Conservation (phyloP, 768 basidiomycete species). For the Lactarius hatsudake region DNA sequence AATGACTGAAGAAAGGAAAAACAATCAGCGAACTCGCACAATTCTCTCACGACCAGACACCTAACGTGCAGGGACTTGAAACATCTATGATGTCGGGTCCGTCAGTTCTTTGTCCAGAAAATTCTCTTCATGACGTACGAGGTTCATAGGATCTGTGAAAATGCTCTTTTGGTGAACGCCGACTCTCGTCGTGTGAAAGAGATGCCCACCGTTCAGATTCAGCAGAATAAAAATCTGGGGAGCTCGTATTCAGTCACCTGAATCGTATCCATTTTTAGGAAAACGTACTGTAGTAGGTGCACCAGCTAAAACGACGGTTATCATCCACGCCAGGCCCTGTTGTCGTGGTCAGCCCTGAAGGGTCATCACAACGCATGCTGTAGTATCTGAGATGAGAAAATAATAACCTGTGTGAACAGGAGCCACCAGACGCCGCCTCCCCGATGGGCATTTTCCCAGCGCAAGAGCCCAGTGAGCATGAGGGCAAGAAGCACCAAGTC, state of each 20-base stretch:
- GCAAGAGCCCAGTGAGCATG: constrained; percentile 9
- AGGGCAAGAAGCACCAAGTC: constrained; percentile 2
- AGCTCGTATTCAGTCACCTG: background rate
- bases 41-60: background rate
- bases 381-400: background rate
- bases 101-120: background rate
- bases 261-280: background rate
- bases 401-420: constrained; percentile 2
- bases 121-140: background rate
- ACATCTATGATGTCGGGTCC: constrained; percentile 1
- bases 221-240: constrained; percentile 5
- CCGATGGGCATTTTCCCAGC: constrained; percentile 3
- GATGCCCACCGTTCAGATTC: constrained; percentile 5
- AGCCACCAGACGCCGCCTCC: background rate
- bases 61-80: background rate
- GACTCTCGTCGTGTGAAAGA: background rate
- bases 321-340: constrained; percentile 7
- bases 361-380: background rate
- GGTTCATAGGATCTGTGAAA: constrained; percentile 1
- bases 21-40: background rate
- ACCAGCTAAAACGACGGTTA: background rate
- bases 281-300: background rate
- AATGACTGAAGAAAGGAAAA: too few species aligned
- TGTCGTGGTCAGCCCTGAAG: background rate
- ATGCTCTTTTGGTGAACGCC: background rate